Evolutionary conservation across 2,329 filamentous ascomycete species (phyloP), one percentile per base, ranked within the genome.

Genomic region (Dothidotthia symphoricarpi): DNA sequence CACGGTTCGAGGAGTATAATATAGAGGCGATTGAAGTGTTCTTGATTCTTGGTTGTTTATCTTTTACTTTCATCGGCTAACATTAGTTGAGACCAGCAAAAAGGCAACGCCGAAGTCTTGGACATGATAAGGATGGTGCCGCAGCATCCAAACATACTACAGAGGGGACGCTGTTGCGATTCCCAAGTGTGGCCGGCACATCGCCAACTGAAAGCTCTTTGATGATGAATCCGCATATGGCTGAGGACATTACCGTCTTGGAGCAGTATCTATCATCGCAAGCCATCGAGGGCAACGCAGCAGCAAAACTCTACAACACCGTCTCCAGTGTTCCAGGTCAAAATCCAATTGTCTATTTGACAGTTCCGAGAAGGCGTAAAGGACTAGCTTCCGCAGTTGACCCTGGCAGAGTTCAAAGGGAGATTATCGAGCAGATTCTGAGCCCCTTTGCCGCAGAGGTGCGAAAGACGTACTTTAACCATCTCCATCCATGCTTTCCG

Each of bases 191-290:
- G 2, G 38, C 36, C 17, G 36, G 35, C 3, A 43, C 48, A 4
- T 50, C 45, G 7, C 43, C 41, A 11, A 46, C 42, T 12, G 37
- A 55, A 16, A 51, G 47, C 3, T 49, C 49, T 2, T 31, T 55
- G 24, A 51, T 51, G 47, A 51, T 55, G 49, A 51, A 51, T 19
- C 45, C 49, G 1, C 43, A 36, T 8, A 55, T 55, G 51, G 47
- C 49, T 9, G 51, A 53, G 30, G 47, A 55, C 14, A 55, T 55
- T 7, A 39, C 49, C 24, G 29, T 55, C 3, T 22, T 55, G 9
- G 41, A 53, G 22, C 43, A 51, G 24, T 53, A 55, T 22, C 14
- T 55, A 26, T 48, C 38, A 6, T 40, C 39, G 8, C 39, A 37
- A 7, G 34, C 40, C 3, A 24, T 25, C 6, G 34, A 36, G 32